Base-by-base conservation (phyloP, 768 basidiomycete species). In the Rhodotorula graminis region DNA sequence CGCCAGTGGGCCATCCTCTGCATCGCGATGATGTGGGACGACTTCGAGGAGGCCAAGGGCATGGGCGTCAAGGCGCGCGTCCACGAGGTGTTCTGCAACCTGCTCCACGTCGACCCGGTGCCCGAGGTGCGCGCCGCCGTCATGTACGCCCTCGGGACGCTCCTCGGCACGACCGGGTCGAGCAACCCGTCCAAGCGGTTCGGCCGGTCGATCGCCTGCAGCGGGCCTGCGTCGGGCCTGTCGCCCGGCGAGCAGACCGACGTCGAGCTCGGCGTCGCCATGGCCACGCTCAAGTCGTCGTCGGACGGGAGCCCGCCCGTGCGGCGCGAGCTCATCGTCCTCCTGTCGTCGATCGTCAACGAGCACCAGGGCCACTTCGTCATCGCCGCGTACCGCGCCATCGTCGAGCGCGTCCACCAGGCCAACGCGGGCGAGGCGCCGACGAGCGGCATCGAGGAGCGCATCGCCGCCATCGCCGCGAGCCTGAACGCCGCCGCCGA, bases 361-460 rank as follows among this genome's bases (percentile, higher is more conserved):
- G 95, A 98, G 80, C 97, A 94, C 92, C 84, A 93, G 67, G 96
- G 95, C 14, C 91, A 91, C 83, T 93, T 98, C 77, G 91, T 95
- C 61, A 88, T 93, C 52, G 96, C 95, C 73, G 93, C 95, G 2
- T 98, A 95, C 94, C 83, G 92, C 16, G 94, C 96, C 80, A 91
- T 91, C 88, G 93, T 96, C 79, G 91, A 94, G 80, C 91, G 95
- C 57, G 71, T 60, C 44, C 53, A 63, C 27, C 66, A 50, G 57
- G 71, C 59, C 37, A 49, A 44, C 49, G 70, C 66, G 23, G 71
- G 61, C 44, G 59, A 65, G 14, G 37, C 49, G 33, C 42, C 47
- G 33, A 67, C 29, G 47, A 59, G 58, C 23, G 63, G 52, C 12
- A 37, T 71, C 42, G 73, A 78, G 62, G 79, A 77, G 46, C 76